These are phyloP conservation scores for Saturnispora saitoi DNA, from an alignment of 805 yeast species.

Conservation along the genomic window DNA sequence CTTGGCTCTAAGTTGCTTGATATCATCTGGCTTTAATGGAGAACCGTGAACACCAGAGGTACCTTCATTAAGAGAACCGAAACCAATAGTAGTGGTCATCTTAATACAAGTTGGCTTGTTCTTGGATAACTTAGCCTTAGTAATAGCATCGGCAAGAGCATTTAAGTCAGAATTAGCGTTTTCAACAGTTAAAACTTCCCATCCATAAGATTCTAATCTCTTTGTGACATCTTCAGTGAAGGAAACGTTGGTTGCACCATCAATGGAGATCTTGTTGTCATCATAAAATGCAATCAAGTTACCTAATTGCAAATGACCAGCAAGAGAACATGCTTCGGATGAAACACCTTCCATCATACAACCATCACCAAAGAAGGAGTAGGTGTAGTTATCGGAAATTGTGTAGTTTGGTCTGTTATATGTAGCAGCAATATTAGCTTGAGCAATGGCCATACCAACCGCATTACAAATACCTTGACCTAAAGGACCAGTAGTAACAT, in stretches of 20 bases:
- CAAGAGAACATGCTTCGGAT: slow-evolving; percentile 87
- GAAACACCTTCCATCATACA: slow-evolving; percentile 98
- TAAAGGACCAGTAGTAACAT: slow-evolving; percentile 96
- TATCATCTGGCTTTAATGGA: slow-evolving; percentile 89
- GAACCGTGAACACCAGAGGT: slow-evolving; percentile 93
- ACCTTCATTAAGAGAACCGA: slow-evolving; percentile 78
- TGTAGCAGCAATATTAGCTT: slow-evolving; percentile 82
- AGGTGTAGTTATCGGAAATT: slow-evolving; percentile 69
- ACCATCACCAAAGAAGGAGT: slow-evolving; percentile 88
- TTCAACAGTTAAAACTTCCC: slow-evolving; percentile 74
- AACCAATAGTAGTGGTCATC: slow-evolving; percentile 88
- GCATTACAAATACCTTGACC: slow-evolving; percentile 98
- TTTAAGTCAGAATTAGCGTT: slow-evolving; percentile 75
- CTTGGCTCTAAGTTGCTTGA: slow-evolving; percentile 72
- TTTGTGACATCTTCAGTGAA: slow-evolving; percentile 86
- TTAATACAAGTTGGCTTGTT: slow-evolving; percentile 88
- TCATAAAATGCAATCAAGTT: slow-evolving; percentile 94
- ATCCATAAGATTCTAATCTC: slow-evolving; percentile 88
- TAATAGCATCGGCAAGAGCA: slow-evolving; percentile 64
- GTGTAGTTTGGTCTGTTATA: slow-evolving; percentile 82
- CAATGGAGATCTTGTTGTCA: slow-evolving; percentile 94
- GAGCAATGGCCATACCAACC: slow-evolving; percentile 94
- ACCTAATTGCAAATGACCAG: slow-evolving; percentile 91
- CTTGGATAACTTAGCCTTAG: slow-evolving; percentile 64
- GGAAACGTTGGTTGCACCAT: slow-evolving; percentile 82